A percentile compares a stretch with the other conserved stretches of the same genome.
These are phyloP conservation scores for Halteria grandinella DNA, from an alignment of 73 alveolate genomes.

Conservation along the genomic window DNA sequence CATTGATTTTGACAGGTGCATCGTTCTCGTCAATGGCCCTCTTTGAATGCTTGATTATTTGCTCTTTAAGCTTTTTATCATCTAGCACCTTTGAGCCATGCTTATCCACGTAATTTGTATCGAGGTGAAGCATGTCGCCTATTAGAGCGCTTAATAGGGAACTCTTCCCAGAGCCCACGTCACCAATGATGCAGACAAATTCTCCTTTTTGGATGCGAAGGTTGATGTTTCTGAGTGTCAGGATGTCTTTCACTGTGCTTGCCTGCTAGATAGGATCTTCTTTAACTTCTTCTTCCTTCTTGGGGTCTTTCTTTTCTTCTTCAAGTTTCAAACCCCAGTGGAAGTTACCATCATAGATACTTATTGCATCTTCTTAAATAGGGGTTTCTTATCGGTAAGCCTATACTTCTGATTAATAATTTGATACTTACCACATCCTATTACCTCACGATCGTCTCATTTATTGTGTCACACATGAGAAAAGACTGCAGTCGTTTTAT, in stretches of 20 bases:
- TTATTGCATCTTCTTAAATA: constrained; percentile 68
- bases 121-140: constrained; percentile 56
- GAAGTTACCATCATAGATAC: constrained; percentile 70
- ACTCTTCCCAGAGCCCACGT: constrained; percentile 83
- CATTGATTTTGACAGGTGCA: constrained; percentile 54
- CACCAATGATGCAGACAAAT: constrained; percentile 90
- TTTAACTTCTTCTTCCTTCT: constrained; percentile 5
- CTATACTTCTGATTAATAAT: constrained; percentile 35
- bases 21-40: constrained; percentile 1
- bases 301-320: constrained; percentile 68
- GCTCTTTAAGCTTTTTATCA: constrained; percentile 8
- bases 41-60: not conserved
- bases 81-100: not conserved
- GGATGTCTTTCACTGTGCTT: constrained; percentile 21
- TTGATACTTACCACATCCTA: not conserved
- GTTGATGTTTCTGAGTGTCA: constrained; percentile 65
- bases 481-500: constrained; percentile 83
- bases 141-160: constrained; percentile 51
- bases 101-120: not conserved
- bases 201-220: constrained; percentile 84
- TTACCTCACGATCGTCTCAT: constrained; percentile 57
- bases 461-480: constrained; percentile 73
- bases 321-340: constrained; percentile 76
- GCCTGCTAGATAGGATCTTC: constrained; percentile 27
- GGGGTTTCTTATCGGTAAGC: no score